Evolutionary conservation across 2,329 filamentous ascomycete species (phyloP).

Genomic region (Exophiala sp.): DNA sequence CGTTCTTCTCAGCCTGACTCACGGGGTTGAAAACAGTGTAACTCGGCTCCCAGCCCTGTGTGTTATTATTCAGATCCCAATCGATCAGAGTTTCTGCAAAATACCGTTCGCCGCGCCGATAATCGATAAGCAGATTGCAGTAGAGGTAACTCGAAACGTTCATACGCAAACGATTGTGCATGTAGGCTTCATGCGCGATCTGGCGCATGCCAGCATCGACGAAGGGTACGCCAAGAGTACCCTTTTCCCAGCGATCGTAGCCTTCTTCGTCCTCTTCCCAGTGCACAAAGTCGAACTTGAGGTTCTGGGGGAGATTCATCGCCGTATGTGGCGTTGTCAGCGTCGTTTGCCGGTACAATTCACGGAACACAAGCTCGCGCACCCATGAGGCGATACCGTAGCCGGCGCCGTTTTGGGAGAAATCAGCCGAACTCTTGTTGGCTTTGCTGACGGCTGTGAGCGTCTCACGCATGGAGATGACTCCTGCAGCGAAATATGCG

Average conservation of each 20-base stretch:
- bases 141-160: slow-evolving; percentile 48
- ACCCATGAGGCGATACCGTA: slow-evolving; percentile 46
- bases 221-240: slow-evolving; percentile 47
- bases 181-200: slow-evolving; percentile 47
- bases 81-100: slow-evolving; percentile 47
- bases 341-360: slow-evolving; percentile 50
- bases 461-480: slow-evolving; percentile 46
- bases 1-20: slow-evolving; percentile 75
- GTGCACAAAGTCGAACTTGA: slow-evolving; percentile 51
- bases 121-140: slow-evolving; percentile 50
- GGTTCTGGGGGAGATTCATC: slow-evolving; percentile 51
- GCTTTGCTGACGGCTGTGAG: slow-evolving; percentile 40
- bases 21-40: slow-evolving; percentile 71
- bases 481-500: slow-evolving; percentile 35
- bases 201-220: slow-evolving; percentile 53
- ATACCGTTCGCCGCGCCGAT: slow-evolving; percentile 49
- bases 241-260: slow-evolving; percentile 49
- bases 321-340: slow-evolving; percentile 46
- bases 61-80: slow-evolving; percentile 46
- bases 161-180: slow-evolving; percentile 54
- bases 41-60: slow-evolving; percentile 51
- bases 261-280: slow-evolving; percentile 52
- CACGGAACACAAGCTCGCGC: slow-evolving; percentile 51
- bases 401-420: slow-evolving; percentile 37
- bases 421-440: slow-evolving; percentile 43